phyloP scores from a whole-genome alignment of 108 stramenopile genomes.

The Thalassiosira profunda region DNA sequence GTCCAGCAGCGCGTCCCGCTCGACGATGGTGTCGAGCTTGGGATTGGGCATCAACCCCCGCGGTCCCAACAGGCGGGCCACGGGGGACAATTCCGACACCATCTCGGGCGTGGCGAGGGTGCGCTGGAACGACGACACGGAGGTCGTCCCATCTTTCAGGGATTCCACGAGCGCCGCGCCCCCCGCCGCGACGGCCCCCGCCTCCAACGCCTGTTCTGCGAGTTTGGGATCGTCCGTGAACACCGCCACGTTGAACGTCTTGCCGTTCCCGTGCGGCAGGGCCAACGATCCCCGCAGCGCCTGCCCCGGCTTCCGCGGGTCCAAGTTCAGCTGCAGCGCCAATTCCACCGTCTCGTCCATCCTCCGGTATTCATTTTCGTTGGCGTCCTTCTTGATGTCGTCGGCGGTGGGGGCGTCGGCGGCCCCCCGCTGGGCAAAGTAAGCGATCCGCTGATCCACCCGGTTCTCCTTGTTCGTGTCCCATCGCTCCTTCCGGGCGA shows the following conservation, averaged over 20 bases:
- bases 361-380: slow-evolving; percentile 45
- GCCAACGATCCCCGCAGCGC: slow-evolving; percentile 81
- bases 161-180: slow-evolving; percentile 82
- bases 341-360: slow-evolving; percentile 91
- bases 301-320: slow-evolving; percentile 96
- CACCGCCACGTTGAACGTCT: slow-evolving; percentile 86
- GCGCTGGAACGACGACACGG: slow-evolving; percentile 72
- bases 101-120: slow-evolving; percentile 91
- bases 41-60: slow-evolving; percentile 97
- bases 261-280: slow-evolving; percentile 96
- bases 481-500: slow-evolving; percentile 53
- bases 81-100: slow-evolving; percentile 73
- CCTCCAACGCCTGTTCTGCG: slow-evolving; percentile 64
- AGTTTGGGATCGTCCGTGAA: slow-evolving; percentile 80
- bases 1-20: slow-evolving; percentile 46
- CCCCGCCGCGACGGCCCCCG: slow-evolving; percentile 89
- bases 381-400: slow-evolving; percentile 14
- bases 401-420: slow-evolving; percentile 16
- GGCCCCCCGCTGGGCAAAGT: slow-evolving; percentile 13
- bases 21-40: slow-evolving; percentile 91
- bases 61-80: slow-evolving; percentile 94
- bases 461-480: slow-evolving; percentile 23
- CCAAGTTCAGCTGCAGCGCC: slow-evolving; percentile 90
- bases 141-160: slow-evolving; percentile 70
- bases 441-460: slow-evolving; percentile 48